Evolutionary conservation across 192 early-diverging fungal species (phyloP).

Genomic region (Ambispora gerdemannii): DNA sequence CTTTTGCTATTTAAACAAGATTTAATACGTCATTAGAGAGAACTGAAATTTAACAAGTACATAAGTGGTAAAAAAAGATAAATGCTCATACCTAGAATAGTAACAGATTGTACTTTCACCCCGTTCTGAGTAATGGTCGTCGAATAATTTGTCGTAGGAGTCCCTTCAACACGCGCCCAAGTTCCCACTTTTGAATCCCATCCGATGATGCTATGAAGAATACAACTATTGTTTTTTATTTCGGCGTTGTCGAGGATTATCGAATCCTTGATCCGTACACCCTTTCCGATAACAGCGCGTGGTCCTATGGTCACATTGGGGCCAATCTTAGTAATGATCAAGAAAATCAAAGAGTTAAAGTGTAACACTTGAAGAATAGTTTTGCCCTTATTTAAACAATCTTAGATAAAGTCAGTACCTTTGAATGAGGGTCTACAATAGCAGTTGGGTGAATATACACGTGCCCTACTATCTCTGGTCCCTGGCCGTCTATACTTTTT

Average conservation of each 20-base stretch:
- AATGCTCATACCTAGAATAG: slow-evolving; percentile 69
- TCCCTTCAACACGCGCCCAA: slow-evolving; percentile 94
- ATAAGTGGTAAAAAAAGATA: background rate
- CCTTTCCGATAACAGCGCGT: slow-evolving; percentile 81
- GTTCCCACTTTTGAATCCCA: slow-evolving; percentile 91
- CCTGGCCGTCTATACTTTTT: slow-evolving; percentile 38
- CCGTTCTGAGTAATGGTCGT: slow-evolving; percentile 79
- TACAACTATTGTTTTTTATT: slow-evolving; percentile 84
- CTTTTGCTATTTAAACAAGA: slow-evolving; percentile 55
- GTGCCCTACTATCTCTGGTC: slow-evolving; percentile 81
- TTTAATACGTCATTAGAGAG: too few species aligned
- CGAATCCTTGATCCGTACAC: slow-evolving; percentile 90
- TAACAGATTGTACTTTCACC: slow-evolving; percentile 86
- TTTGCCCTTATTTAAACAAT: too few species aligned
- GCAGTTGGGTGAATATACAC: slow-evolving; percentile 96
- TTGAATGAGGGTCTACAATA: slow-evolving; percentile 86
- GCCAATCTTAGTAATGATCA: slow-evolving; percentile 84
- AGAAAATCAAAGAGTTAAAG: too few species aligned
- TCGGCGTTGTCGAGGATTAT: slow-evolving; percentile 92
- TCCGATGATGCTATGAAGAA: slow-evolving; percentile 87
- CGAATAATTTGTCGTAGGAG: slow-evolving; percentile 62
- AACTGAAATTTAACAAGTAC: background rate
- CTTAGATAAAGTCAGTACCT: too few species aligned
- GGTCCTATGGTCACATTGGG: slow-evolving; percentile 96
- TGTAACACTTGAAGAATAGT: too few species aligned